These are phyloP conservation scores for Akanthomyces dipterigenus DNA, from an alignment of 2,329 filamentous ascomycete genomes.

Conservation along the genomic window DNA sequence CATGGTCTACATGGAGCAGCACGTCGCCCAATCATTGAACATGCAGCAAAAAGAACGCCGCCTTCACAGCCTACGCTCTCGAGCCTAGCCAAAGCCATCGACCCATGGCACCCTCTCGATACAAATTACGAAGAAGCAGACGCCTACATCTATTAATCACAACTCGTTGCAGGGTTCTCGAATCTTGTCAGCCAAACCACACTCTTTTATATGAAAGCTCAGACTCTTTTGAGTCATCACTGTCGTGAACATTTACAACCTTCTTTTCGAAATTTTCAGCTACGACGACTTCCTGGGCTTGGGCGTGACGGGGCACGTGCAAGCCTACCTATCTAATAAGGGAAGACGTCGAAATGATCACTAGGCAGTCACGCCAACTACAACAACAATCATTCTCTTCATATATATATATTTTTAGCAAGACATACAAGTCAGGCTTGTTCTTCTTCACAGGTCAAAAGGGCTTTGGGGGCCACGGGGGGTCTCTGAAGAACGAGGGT, in stretches of 20 bases:
- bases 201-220: background rate
- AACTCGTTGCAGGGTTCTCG: background rate
- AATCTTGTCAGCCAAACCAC: background rate
- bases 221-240: background rate
- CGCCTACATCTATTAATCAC: background rate
- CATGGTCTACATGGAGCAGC: background rate
- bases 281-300: background rate
- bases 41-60: background rate
- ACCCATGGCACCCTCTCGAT: conserved; percentile 4
- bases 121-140: background rate
- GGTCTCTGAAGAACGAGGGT: background rate
- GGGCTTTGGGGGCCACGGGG: background rate
- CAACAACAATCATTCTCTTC: background rate
- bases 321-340: background rate
- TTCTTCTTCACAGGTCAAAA: background rate
- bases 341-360: background rate
- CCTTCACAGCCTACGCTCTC: background rate
- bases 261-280: background rate
- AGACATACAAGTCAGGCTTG: background rate
- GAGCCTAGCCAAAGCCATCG: background rate
- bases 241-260: background rate
- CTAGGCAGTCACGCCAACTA: background rate
- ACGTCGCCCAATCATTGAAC: too few species aligned
- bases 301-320: background rate
- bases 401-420: too few species aligned